Conservation (phyloP, 225 moss, liverwort and hornwort species). For the Pseudisothecium myosuroides region DNA sequence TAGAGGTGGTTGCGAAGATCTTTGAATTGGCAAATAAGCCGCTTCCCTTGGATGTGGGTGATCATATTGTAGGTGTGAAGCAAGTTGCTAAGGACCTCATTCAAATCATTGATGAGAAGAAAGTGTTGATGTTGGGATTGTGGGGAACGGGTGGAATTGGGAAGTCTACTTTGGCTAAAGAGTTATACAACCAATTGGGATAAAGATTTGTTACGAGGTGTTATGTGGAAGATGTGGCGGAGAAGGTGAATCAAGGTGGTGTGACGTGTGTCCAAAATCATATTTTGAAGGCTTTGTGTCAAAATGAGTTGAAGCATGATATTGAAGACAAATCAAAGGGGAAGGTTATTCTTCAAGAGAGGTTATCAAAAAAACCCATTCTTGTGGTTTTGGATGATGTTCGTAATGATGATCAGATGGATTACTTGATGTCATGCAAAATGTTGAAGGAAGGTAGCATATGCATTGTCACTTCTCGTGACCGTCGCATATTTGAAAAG, state of each 20-base stretch:
- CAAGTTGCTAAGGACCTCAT: background rate
- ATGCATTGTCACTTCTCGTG: background rate
- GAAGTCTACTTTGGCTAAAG: background rate
- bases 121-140: background rate
- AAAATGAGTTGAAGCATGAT: background rate
- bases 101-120: background rate
- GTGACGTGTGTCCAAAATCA: background rate
- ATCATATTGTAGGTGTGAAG: background rate
- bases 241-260: background rate
- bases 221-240: background rate
- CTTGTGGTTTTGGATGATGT: background rate
- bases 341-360: background rate
- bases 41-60: background rate
- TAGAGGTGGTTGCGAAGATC: background rate
- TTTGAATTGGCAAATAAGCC: background rate
- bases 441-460: background rate
- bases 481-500: background rate
- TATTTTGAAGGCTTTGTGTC: background rate
- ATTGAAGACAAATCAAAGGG: background rate
- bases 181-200: background rate
- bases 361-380: background rate
- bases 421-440: background rate
- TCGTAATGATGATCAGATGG: background rate
- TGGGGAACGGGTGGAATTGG: background rate
- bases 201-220: background rate